phyloP scores from a whole-genome alignment of 495 filamentous ascomycete genomes.

The Aspergillus conjunctus region DNA sequence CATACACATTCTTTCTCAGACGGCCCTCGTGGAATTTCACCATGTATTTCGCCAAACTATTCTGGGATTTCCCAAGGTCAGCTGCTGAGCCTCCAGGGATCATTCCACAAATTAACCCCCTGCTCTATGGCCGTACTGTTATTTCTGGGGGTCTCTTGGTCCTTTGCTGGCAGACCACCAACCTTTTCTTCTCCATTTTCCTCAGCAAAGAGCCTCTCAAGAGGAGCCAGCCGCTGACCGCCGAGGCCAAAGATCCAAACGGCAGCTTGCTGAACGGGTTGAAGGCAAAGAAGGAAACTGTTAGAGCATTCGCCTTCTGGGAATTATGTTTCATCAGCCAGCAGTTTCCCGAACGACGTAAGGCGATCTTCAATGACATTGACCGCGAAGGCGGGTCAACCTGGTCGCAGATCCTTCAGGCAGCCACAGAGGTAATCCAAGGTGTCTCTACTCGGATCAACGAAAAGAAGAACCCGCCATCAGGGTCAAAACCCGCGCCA shows the following conservation, averaged over 20 bases:
- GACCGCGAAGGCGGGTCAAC: conserved; percentile 76
- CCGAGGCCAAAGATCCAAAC: conserved; percentile 85
- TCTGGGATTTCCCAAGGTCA: conserved; percentile 73
- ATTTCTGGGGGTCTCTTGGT: conserved; percentile 67
- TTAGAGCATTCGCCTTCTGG: conserved; percentile 83
- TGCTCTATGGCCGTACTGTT: conserved; percentile 61
- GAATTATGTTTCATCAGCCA: conserved; percentile 80
- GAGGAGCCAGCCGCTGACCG: conserved; percentile 77
- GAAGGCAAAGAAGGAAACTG: conserved; percentile 59
- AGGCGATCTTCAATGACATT: conserved; percentile 84
- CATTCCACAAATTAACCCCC: conserved; percentile 58
- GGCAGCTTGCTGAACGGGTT: conserved; percentile 84
- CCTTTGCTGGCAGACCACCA: conserved; percentile 71
- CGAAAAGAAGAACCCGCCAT: conserved; percentile 53
- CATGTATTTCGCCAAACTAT: conserved; percentile 65
- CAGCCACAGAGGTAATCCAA: conserved; percentile 67
- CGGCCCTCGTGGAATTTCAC: conserved; percentile 65
- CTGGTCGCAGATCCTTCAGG: conserved; percentile 75
- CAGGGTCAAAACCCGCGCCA: conserved; percentile 32
- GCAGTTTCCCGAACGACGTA: conserved; percentile 69
- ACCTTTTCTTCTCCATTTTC: conserved; percentile 74
- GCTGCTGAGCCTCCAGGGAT: conserved; percentile 57
- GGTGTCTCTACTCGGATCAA: conserved; percentile 66
- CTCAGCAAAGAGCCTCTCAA: conserved; percentile 81
- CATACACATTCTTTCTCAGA: conserved; percentile 69